These are phyloP conservation scores for Pythium myriotylum DNA, from an alignment of 352 stramenopile species.

Conservation along the genomic window DNA sequence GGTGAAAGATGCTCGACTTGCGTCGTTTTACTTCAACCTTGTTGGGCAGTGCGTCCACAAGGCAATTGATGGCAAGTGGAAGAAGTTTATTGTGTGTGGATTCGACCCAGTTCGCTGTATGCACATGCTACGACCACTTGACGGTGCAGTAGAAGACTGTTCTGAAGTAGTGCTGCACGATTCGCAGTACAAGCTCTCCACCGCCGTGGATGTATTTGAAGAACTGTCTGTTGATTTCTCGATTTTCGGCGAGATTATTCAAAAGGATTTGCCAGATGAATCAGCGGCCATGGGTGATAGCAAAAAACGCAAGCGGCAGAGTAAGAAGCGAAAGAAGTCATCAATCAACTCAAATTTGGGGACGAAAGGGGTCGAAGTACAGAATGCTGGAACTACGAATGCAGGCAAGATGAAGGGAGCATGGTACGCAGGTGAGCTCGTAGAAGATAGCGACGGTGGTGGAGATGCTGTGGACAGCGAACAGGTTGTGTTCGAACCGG, in stretches of 20 bases:
- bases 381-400: slow-evolving; percentile 39
- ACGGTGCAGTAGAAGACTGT: slow-evolving; percentile 43
- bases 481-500: slow-evolving; percentile 21
- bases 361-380: slow-evolving; percentile 45
- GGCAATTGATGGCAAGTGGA: slow-evolving; percentile 81
- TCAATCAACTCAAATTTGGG: slow-evolving; percentile 8
- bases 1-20: slow-evolving; percentile 53
- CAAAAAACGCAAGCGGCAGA: slow-evolving; percentile 64
- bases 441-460: slow-evolving; percentile 1
- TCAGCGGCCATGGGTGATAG: slow-evolving; percentile 25
- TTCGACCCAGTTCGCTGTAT: slow-evolving; percentile 58
- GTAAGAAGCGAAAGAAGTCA: slow-evolving; percentile 48
- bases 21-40: slow-evolving; percentile 62
- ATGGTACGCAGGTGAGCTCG: slow-evolving; percentile 63
- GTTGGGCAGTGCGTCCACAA: slow-evolving; percentile 76
- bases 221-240: slow-evolving; percentile 46
- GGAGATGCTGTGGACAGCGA: neutral
- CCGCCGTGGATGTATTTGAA: slow-evolving; percentile 52
- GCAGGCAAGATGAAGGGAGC: slow-evolving; percentile 47
- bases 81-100: slow-evolving; percentile 69
- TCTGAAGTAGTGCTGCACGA: slow-evolving; percentile 79
- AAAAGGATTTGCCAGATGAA: slow-evolving; percentile 5
- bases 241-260: slow-evolving; percentile 46
- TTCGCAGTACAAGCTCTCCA: slow-evolving; percentile 67
- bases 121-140: slow-evolving; percentile 63